Base-by-base conservation (phyloP, 345 rosid genomes). In the Odontarrhena argentea region DNA sequence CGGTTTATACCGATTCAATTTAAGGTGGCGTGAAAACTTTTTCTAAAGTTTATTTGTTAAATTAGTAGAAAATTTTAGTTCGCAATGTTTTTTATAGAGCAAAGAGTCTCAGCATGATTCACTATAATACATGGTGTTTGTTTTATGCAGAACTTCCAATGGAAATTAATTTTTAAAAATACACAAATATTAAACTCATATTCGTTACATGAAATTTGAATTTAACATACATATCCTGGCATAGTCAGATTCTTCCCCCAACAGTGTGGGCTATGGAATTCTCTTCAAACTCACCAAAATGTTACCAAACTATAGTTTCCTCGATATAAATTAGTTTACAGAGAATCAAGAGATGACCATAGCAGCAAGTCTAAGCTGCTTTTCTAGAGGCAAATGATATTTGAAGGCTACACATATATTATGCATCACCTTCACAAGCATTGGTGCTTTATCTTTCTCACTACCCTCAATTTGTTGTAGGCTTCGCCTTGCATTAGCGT, bases 301-400 rank as follows among this genome's bases (percentile, higher is more conserved):
- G 18, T 2, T 35, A 5, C 4, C 5, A 40, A 22, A 36, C 9
- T 53, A 10, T 3, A 37, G 24, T 55, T 59, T 48, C 65, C 65
- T 59, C 40, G 7, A 22, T 12, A 57, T 1, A 52, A 30, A 50
- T 18, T n/a, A 15, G 7, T 0, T 35, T 32, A 13, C 7, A 42
- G 35, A 46, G 41, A 65, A 40, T 79, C 66, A 70, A 36, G 18
- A 14, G 6, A 79, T 63, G n/a, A 34, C 58, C 88, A 86, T 79
- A 77, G 80, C 75, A 25, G 91, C 83, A 66, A 92, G 91, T 62
- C 47, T 72, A 52, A 83, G 82, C 76, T 92, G 98, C 74, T 78
- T 89, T 73, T 86, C 96, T 35, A 85, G 69, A 35, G 93, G 82
- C 76, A 92, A 78, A 76, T 83, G 77, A 41, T 85, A 75, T 76